phyloP scores from a whole-genome alignment of 2,329 filamentous ascomycete genomes.

The Pseudogymnoascus sp. region DNA sequence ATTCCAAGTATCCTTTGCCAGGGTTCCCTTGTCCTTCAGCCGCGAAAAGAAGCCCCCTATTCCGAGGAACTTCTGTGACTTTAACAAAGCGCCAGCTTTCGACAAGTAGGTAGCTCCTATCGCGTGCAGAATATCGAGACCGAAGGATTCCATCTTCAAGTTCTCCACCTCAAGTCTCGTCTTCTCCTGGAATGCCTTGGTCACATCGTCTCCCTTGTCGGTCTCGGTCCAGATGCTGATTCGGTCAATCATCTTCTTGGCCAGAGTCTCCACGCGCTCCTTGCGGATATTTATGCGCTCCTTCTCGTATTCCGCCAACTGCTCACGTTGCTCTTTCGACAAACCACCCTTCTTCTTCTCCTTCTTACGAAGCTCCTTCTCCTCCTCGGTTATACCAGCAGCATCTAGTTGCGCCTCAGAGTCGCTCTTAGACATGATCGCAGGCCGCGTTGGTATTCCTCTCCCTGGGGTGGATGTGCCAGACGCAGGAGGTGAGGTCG shows the following conservation, averaged over 20 bases:
- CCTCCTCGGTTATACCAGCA: conserved; percentile 61
- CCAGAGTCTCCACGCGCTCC: conserved; percentile 79
- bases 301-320: conserved; percentile 78
- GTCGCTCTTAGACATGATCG: conserved; percentile 82
- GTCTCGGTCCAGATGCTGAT: conserved; percentile 96
- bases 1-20: conserved; percentile 98
- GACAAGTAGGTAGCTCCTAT: conserved; percentile 86
- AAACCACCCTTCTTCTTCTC: conserved; percentile 86
- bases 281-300: conserved; percentile 79
- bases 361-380: conserved; percentile 70
- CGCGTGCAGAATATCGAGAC: conserved; percentile 89
- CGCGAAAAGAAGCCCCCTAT: conserved; percentile 92
- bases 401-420: conserved; percentile 63
- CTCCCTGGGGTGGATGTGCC: conserved; percentile 37
- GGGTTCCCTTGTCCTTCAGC: conserved; percentile 90
- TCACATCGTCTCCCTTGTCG: conserved; percentile 80
- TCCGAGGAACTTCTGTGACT: conserved; percentile 93
- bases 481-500: conserved; percentile 30
- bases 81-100: conserved; percentile 82
- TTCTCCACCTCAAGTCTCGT: conserved; percentile 93
- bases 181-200: conserved; percentile 86
- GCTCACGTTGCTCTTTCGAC: conserved; percentile 87
- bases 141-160: conserved; percentile 98
- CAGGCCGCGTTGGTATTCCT: conserved; percentile 68
- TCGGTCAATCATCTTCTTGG: conserved; percentile 79